Evolutionary conservation across 352 stramenopile genomes (phyloP).

Genomic region (Albugo candida): DNA sequence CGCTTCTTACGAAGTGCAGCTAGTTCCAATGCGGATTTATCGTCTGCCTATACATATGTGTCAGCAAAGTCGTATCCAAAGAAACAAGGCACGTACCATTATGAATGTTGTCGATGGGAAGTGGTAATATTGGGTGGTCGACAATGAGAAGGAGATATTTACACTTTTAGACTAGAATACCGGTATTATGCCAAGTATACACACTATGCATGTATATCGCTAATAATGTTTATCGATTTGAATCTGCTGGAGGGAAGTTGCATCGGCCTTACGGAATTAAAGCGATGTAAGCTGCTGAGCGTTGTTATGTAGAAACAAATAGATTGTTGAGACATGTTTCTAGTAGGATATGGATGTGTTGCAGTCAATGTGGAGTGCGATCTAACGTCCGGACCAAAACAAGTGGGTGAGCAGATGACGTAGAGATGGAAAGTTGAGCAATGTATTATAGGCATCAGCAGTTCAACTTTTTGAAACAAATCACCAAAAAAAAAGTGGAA

Average conservation of each 20-base stretch:
- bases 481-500: not conserved
- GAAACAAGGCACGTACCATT: too few relatives aligned
- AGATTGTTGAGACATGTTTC: not conserved
- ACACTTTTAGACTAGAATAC: too few relatives aligned
- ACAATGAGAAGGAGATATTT: too few relatives aligned
- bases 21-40: slow-evolving; percentile 56
- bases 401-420: slow-evolving; percentile 3
- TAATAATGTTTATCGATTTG: slow-evolving; percentile 52
- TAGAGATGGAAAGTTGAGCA: not conserved
- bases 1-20: slow-evolving; percentile 98
- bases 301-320: too few relatives aligned
- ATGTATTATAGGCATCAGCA: not conserved
- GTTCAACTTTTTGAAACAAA: not conserved
- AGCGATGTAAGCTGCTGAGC: slow-evolving; percentile 21
- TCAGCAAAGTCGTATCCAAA: too few relatives aligned
- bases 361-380: slow-evolving; percentile 44
- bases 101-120: too few relatives aligned
- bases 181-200: too few relatives aligned
- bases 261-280: slow-evolving; percentile 33
- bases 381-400: slow-evolving; percentile 27
- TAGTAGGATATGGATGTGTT: slow-evolving; percentile 45
- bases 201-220: not conserved
- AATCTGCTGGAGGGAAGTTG: slow-evolving; percentile 32
- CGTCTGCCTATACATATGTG: too few relatives aligned
- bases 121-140: too few relatives aligned